phyloP scores from a whole-genome alignment of 192 early-diverging fungal genomes.

The Diversispora epigaea region DNA sequence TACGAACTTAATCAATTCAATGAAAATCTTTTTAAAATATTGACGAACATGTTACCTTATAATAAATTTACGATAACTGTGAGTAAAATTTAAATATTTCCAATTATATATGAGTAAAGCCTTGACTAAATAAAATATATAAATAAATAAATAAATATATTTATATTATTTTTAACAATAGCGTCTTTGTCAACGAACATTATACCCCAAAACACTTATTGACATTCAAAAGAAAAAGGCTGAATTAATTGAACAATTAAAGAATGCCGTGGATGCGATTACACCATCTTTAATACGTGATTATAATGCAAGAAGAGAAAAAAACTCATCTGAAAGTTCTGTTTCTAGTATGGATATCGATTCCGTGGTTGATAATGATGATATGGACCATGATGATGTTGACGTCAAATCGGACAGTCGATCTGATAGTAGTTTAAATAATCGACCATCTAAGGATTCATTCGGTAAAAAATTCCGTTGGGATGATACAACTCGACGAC shows the following conservation, averaged over 20 bases:
- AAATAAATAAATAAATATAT: background rate
- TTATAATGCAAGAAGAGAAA: background rate
- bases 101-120: background rate
- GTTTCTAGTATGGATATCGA: constrained; percentile 21
- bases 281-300: constrained; percentile 11
- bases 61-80: constrained; percentile 55
- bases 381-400: background rate
- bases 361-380: background rate
- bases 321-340: background rate
- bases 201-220: constrained; percentile 19
- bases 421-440: constrained; percentile 4
- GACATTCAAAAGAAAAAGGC: constrained; percentile 10
- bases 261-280: constrained; percentile 2
- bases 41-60: constrained; percentile 52
- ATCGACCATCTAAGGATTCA: background rate
- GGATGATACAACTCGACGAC: constrained; percentile 33
- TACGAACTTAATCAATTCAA: constrained; percentile 42
- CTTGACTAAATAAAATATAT: background rate
- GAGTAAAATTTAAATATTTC: background rate
- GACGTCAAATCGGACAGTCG: constrained; percentile 7
- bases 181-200: constrained; percentile 30
- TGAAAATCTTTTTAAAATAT: constrained; percentile 45
- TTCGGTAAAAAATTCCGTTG: constrained; percentile 38
- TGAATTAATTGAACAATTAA: constrained; percentile 13
- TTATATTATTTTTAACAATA: background rate